Conservation (phyloP, 306 rosid genomes). For the Amphicarpaea edgeworthii region DNA sequence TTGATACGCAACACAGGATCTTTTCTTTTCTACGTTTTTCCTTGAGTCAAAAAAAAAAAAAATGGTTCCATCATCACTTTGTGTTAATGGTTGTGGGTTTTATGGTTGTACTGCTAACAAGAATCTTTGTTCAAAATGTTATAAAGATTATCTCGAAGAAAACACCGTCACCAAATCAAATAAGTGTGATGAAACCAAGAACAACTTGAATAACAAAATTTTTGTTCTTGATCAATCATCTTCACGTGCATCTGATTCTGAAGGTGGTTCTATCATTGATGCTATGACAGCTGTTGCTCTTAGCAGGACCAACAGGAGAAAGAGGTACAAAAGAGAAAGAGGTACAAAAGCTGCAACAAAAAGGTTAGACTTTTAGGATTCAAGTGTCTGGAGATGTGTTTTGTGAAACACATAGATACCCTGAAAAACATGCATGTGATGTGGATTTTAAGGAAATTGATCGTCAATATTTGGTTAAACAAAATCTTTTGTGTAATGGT, state of each 20-base stretch:
- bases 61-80: constrained; percentile 40
- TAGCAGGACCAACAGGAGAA: neutral
- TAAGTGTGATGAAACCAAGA: neutral
- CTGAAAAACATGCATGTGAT: constrained; percentile 31
- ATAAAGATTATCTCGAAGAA: constrained; percentile 25
- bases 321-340: constrained; percentile 34
- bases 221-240: neutral
- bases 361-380: constrained; percentile 44
- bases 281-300: no score
- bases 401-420: constrained; percentile 49
- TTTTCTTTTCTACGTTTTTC: neutral
- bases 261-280: neutral
- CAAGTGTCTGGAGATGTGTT: constrained; percentile 43
- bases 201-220: neutral
- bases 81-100: constrained; percentile 61
- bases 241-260: neutral
- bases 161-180: neutral
- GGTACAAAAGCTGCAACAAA: constrained; percentile 50
- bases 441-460: constrained; percentile 42
- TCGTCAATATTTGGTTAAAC: neutral
- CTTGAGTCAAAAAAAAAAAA: neutral
- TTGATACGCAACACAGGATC: neutral
- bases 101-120: constrained; percentile 39
- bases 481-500: neutral
- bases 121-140: constrained; percentile 46